phyloP scores from a whole-genome alignment of 345 rosid species.

The Microthlaspi erraticum region DNA sequence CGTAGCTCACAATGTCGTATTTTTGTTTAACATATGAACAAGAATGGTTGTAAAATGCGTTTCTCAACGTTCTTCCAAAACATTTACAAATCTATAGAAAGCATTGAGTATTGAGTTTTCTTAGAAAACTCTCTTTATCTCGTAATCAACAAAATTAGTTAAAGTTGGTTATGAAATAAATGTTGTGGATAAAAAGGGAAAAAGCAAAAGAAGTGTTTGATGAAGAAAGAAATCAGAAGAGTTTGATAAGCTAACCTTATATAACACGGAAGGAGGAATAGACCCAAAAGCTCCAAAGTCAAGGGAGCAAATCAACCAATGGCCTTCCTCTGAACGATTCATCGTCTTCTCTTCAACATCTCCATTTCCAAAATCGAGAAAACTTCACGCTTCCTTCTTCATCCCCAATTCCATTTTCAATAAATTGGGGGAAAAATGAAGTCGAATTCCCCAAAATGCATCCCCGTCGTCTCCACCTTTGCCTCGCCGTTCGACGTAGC shows the following conservation, averaged over 20 bases:
- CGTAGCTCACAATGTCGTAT: background rate
- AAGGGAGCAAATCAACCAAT: slow-evolving; percentile 26
- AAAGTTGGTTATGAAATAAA: too few relatives aligned
- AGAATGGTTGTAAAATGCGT: too few relatives aligned
- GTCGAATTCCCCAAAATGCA: slow-evolving; percentile 49
- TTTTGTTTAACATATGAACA: too few relatives aligned
- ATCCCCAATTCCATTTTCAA: background rate
- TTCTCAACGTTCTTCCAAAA: too few relatives aligned
- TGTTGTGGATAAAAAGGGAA: background rate
- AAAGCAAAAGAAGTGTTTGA: slow-evolving; percentile 6
- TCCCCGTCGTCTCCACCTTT: slow-evolving; percentile 70
- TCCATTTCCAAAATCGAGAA: slow-evolving; percentile 1
- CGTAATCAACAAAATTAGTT: too few relatives aligned
- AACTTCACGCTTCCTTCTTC: slow-evolving; percentile 19
- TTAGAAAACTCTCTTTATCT: too few relatives aligned
- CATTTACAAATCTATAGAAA: too few relatives aligned
- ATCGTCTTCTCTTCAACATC: slow-evolving; percentile 25
- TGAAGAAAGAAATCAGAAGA: background rate
- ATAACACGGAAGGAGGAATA: slow-evolving; percentile 1
- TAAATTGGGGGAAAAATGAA: slow-evolving; percentile 34
- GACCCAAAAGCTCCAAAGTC: slow-evolving; percentile 21
- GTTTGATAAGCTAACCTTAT: background rate
- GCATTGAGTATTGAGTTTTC: too few relatives aligned
- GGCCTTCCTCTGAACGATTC: slow-evolving; percentile 34
- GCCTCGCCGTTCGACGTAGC: slow-evolving; percentile 49